Evolutionary conservation across 192 early-diverging fungal species (phyloP).

Genomic region (Allomyces macrogynus): DNA sequence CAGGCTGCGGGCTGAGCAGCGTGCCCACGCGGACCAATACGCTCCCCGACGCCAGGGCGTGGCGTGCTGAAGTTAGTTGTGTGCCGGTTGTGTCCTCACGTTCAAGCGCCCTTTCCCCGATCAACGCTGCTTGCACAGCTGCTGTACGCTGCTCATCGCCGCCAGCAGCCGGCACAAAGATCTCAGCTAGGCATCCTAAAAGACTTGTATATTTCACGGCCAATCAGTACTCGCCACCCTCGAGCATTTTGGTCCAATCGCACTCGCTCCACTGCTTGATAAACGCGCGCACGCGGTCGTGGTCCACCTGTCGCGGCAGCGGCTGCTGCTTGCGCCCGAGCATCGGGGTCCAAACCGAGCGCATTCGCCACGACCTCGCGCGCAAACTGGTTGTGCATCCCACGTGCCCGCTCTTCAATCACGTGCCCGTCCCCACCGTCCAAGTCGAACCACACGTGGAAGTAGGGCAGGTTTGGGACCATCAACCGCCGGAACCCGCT

Average conservation of each 20-base stretch:
- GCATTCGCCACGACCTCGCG: not conserved
- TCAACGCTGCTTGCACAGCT: no score
- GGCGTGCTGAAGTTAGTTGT: no score
- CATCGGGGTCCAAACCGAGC: not conserved
- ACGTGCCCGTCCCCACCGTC: conserved; percentile 82
- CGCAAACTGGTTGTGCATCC: not conserved
- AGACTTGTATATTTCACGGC: no score
- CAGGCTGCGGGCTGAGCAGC: no score
- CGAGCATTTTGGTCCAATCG: not conserved
- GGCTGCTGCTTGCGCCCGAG: not conserved
- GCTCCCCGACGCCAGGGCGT: no score
- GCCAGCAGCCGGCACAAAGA: no score
- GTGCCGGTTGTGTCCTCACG: no score
- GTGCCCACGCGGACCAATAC: no score
- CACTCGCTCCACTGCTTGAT: not conserved
- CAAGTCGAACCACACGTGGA: conserved; percentile 91
- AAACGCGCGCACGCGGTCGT: not conserved
- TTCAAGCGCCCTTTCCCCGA: no score
- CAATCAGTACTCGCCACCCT: not conserved
- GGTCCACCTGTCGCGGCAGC: not conserved
- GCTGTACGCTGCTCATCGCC: no score
- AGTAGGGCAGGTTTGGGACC: conserved; percentile 71
- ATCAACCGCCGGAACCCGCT: conserved; percentile 50
- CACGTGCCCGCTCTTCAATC: conserved; percentile 50
- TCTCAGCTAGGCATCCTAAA: no score